A percentile compares a stretch with the other conserved stretches of the same genome.
These are phyloP conservation scores for Gleditsia sinensis DNA, from an alignment of 306 rosid species.

Conservation along the genomic window DNA sequence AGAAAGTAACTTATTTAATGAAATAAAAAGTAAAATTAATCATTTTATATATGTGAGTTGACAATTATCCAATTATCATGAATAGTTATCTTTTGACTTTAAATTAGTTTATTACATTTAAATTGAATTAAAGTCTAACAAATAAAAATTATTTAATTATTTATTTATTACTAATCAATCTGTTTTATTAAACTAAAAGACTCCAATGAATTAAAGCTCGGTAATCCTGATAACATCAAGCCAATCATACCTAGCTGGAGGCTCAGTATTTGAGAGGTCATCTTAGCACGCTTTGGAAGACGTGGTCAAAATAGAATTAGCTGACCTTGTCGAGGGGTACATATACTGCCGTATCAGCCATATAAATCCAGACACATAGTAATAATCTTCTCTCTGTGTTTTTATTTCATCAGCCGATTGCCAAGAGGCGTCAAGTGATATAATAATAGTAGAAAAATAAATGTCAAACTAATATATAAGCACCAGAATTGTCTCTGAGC, in stretches of 20 bases:
- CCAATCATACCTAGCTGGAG: neutral
- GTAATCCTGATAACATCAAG: no score
- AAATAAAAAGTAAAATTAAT: no score
- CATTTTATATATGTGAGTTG: no score
- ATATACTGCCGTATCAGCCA: constrained; percentile 25
- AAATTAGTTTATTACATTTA: no score
- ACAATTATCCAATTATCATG: no score
- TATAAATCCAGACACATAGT: constrained; percentile 18
- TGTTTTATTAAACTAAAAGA: no score
- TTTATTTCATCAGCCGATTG: neutral
- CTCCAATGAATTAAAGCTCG: no score
- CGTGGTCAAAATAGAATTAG: constrained; percentile 35
- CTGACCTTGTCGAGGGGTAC: constrained; percentile 46
- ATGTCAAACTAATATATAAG: constrained; percentile 8
- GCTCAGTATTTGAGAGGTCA: constrained; percentile 27
- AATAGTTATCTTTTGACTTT: no score
- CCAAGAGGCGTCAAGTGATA: constrained; percentile 23
- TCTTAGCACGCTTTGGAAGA: constrained; percentile 24
- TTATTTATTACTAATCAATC: no score
- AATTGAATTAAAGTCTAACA: no score
- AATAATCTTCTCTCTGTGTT: constrained; percentile 28
- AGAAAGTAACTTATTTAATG: no score
- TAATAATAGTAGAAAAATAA: constrained; percentile 15
- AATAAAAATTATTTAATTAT: no score
- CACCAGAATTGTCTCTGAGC: constrained; percentile 29